Evolutionary conservation across 331 rosid genomes (phyloP).

Genomic region (Dryas integrifolia): DNA sequence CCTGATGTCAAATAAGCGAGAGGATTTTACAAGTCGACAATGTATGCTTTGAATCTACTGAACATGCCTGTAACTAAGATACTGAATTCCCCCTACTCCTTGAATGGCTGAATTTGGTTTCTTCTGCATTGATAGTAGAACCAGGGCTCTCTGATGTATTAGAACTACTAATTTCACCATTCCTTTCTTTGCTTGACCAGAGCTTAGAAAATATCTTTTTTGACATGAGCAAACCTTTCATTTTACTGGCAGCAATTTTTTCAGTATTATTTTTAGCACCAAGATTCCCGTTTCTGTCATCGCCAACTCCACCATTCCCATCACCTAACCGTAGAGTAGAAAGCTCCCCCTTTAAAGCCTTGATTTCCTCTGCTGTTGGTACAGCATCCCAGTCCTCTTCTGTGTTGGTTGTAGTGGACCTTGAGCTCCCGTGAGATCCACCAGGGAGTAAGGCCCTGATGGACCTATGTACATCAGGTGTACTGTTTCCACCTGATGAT

Average conservation of each 20-base stretch:
- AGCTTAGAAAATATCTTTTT: constrained; percentile 78
- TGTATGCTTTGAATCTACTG: constrained; percentile 13
- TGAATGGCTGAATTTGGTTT: constrained; percentile 74
- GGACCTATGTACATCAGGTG: constrained; percentile 62
- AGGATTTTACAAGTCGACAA: constrained; percentile 34
- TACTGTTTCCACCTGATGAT: constrained; percentile 52
- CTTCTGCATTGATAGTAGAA: constrained; percentile 68
- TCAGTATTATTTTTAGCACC: constrained; percentile 41
- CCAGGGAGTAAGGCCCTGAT: constrained; percentile 64
- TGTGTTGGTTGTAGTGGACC: constrained; percentile 78
- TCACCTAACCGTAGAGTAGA: constrained; percentile 43
- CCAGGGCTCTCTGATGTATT: constrained; percentile 88
- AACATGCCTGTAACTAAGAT: constrained; percentile 47
- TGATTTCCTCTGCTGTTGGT: constrained; percentile 66
- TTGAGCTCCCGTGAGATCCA: constrained; percentile 75
- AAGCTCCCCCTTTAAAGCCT: constrained; percentile 66
- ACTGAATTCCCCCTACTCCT: constrained; percentile 80
- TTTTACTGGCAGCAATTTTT: constrained; percentile 51
- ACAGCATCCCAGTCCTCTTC: constrained; percentile 84
- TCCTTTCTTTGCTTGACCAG: constrained; percentile 78
- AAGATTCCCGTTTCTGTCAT: constrained; percentile 29
- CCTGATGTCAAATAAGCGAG: constrained; percentile 46
- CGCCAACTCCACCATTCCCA: constrained; percentile 28
- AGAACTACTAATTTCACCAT: constrained; percentile 67
- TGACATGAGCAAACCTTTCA: constrained; percentile 61